Base-by-base conservation (phyloP, 2,329 filamentous ascomycete genomes). In the Xylaria sp. region DNA sequence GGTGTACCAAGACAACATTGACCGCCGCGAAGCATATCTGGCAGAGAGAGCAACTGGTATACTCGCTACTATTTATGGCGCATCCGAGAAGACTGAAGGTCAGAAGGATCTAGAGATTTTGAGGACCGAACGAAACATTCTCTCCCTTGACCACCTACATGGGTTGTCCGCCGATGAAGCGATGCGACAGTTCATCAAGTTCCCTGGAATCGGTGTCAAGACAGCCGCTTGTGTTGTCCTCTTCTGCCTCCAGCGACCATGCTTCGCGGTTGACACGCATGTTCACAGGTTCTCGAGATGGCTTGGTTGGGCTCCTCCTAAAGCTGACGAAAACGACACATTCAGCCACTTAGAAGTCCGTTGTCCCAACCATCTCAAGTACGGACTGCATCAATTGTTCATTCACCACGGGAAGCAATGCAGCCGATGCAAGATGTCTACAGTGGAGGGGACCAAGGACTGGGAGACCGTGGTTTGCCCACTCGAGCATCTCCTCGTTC, bases 1-100 rank as follows among this genome's bases (percentile, higher is more conserved):
- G 78, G 90, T 94, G 0, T 89, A 91, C 74, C 81, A 88, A 52
- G 89, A 93, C 72, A 93, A 93, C 62, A 81, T 87, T 30, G 69
- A 76, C 32, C 74, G 80, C 25, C 75, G 75, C 15, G 79, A 85
- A 23, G 83, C 83, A 0, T 82, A 89, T 25, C 56, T 82, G 1
- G 76, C 79, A 36, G 83, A 83, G 45, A 81, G 81, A 53, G 66
- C 79, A 23, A 81, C 81, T 15, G 76, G 77, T 1, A 76, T 81
- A 3, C 79, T 82, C 2, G 81, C 81, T 0, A 77, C 81, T 7
- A 78, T 87, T 5, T 79, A 84, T 50, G 81, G 81, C 2, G 79
- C 81, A 1, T 62, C 78, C 6, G 72, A 78, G 25, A 80, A 83
- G 66, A 78, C 79, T 0, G 74, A 81, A 13, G 79, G 81, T 3